Evolutionary conservation across 78 protist genomes (phyloP).

Genomic region (Dictyostelium intermedium): DNA sequence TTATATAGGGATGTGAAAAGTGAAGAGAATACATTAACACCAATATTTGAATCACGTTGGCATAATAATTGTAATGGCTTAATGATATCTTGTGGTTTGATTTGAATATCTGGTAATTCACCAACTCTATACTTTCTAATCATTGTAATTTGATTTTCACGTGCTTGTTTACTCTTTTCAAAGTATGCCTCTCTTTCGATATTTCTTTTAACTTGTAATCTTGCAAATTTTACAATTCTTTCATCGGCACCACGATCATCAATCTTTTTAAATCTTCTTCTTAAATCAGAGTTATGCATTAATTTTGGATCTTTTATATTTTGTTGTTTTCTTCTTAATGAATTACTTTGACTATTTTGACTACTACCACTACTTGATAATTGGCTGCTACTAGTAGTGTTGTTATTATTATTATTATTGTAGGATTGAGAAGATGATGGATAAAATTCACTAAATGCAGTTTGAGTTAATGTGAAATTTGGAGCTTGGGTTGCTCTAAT

Average conservation of each 20-base stretch:
- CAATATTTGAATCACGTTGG: slow-evolving; percentile 58
- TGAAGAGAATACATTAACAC: slow-evolving; percentile 42
- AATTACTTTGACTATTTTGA: not conserved
- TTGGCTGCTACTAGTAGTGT: too few relatives aligned
- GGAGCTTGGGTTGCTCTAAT: slow-evolving; percentile 64
- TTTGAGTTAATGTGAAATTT: slow-evolving; percentile 44
- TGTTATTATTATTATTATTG: too few relatives aligned
- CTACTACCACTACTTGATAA: not conserved
- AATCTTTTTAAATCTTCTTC: slow-evolving; percentile 56
- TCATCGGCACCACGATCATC: slow-evolving; percentile 3
- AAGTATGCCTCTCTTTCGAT: slow-evolving; percentile 21
- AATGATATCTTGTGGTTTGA: slow-evolving; percentile 60
- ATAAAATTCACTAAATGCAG: slow-evolving; percentile 60
- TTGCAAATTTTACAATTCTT: slow-evolving; percentile 23
- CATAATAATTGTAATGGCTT: slow-evolving; percentile 62
- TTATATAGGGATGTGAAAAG: slow-evolving; percentile 48
- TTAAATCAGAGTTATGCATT: not conserved
- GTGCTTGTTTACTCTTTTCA: slow-evolving; percentile 36
- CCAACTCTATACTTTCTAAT: slow-evolving; percentile 83
- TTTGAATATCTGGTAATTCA: slow-evolving; percentile 88
- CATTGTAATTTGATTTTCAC: slow-evolving; percentile 76
- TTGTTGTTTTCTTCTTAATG: not conserved
- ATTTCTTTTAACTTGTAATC: slow-evolving; percentile 41
- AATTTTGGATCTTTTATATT: not conserved
- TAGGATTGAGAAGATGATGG: slow-evolving; percentile 57